These are phyloP conservation scores for Cryphonectria nitschkei DNA, from an alignment of 2,329 filamentous ascomycete species.

Conservation along the genomic window DNA sequence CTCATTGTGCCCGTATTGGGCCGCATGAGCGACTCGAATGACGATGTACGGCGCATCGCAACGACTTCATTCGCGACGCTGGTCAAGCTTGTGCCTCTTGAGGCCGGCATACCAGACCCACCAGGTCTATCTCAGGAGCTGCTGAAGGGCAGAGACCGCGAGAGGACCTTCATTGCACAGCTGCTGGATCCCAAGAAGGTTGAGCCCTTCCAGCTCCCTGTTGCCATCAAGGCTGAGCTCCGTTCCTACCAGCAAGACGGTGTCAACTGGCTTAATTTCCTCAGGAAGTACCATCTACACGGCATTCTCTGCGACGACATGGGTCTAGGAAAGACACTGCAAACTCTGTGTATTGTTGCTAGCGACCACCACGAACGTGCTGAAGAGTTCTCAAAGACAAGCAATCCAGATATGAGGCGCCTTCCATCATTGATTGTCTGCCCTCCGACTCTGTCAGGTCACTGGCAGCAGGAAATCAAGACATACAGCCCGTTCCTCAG, in stretches of 20 bases:
- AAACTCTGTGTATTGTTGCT: conserved; percentile 96
- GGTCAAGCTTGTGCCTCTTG: conserved; percentile 94
- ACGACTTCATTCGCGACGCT: conserved; percentile 97
- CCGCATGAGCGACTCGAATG: conserved; percentile 97
- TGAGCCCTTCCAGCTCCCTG: conserved; percentile 89
- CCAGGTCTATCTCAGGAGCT: conserved; percentile 89
- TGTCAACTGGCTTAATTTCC: conserved; percentile 97
- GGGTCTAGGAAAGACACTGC: conserved; percentile 96
- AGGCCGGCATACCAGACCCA: conserved; percentile 95
- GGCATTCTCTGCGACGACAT: conserved; percentile 99
- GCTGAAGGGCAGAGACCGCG: conserved; percentile 86
- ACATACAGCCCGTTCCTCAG: conserved; percentile 93
- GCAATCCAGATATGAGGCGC: conserved; percentile 74
- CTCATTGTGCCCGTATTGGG: conserved; percentile 95
- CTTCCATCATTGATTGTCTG: conserved; percentile 94
- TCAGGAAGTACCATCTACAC: conserved; percentile 97
- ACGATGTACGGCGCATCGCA: conserved; percentile 89
- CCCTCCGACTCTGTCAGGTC: conserved; percentile 91
- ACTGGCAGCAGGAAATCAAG: conserved; percentile 98
- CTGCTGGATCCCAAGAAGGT: conserved; percentile 97
- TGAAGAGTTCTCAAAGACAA: conserved; percentile 85
- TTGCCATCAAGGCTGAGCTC: conserved; percentile 94
- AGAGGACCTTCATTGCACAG: conserved; percentile 95
- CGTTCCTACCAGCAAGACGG: conserved; percentile 98
- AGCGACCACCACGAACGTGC: conserved; percentile 95